phyloP scores from a whole-genome alignment of 163 green algal genomes.

The Chlamydomonas reinhardtii region DNA sequence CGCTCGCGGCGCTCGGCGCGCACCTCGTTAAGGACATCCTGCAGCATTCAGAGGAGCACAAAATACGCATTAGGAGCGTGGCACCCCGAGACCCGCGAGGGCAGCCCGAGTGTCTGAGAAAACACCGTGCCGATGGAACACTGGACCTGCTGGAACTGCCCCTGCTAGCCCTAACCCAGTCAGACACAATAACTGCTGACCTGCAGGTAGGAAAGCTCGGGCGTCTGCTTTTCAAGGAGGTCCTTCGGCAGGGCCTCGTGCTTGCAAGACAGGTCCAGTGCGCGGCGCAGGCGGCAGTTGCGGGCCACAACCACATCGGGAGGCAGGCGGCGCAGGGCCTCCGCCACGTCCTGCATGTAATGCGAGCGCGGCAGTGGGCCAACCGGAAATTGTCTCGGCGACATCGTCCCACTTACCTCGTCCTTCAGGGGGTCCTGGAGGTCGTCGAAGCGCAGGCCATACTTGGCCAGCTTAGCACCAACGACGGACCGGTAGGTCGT shows the following conservation, averaged over 20 bases:
- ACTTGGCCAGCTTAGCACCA: slow-evolving; percentile 77
- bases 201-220: slow-evolving; percentile 86
- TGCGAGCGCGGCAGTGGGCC: too few relatives aligned
- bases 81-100: too few relatives aligned
- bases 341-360: slow-evolving; percentile 82
- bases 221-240: slow-evolving; percentile 91
- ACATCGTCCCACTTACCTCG: slow-evolving; percentile 66
- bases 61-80: too few relatives aligned
- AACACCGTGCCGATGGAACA: too few relatives aligned
- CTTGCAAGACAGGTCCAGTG: slow-evolving; percentile 90
- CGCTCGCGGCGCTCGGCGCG: slow-evolving; percentile 83
- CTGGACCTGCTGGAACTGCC: too few relatives aligned
- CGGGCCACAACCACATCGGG: slow-evolving; percentile 85
- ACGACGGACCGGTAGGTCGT: slow-evolving; percentile 80
- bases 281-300: slow-evolving; percentile 90
- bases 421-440: slow-evolving; percentile 90
- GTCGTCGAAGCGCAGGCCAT: slow-evolving; percentile 94
- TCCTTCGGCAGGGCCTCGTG: slow-evolving; percentile 84
- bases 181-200: slow-evolving; percentile 43
- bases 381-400: background rate
- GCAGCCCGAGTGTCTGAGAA: too few relatives aligned
- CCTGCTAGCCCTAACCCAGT: too few relatives aligned
- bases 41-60: slow-evolving; percentile 1
- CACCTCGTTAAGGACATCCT: slow-evolving; percentile 82
- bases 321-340: slow-evolving; percentile 88